phyloP scores from a whole-genome alignment of 179 eudicot species.

The Monotropa hypopitys region DNA sequence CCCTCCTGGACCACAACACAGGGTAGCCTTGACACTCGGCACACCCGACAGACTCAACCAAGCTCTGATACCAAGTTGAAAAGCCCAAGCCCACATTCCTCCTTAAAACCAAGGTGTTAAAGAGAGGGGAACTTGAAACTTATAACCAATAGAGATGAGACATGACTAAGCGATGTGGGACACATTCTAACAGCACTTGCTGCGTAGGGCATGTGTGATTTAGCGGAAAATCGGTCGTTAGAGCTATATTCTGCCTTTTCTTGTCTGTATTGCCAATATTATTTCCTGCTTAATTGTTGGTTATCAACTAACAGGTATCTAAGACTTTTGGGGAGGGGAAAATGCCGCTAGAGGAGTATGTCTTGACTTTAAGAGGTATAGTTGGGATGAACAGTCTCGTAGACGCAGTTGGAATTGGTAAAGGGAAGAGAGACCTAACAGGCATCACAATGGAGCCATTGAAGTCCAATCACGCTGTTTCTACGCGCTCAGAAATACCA shows the following conservation, averaged over 20 bases:
- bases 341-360: constrained; percentile 34
- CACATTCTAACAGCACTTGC: too few species aligned
- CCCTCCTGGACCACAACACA: too few species aligned
- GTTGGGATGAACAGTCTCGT: constrained; percentile 50
- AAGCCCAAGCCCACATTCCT: too few species aligned
- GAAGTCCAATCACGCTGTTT: constrained; percentile 24
- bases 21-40: too few species aligned
- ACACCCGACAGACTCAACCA: too few species aligned
- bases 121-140: too few species aligned
- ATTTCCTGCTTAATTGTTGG: not conserved
- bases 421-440: constrained; percentile 61
- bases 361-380: constrained; percentile 29
- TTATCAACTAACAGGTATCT: constrained; percentile 26
- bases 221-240: not conserved
- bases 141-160: too few species aligned
- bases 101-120: too few species aligned
- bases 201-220: not conserved
- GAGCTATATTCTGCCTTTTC: not conserved
- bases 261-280: too few species aligned
- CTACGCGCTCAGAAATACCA: constrained; percentile 37
- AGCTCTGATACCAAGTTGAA: too few species aligned
- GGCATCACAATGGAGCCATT: constrained; percentile 29
- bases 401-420: constrained; percentile 62
- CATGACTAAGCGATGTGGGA: too few species aligned
- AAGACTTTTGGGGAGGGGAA: constrained; percentile 39